phyloP scores from a whole-genome alignment of 306 rosid genomes.

The Cicer yamashitae region DNA sequence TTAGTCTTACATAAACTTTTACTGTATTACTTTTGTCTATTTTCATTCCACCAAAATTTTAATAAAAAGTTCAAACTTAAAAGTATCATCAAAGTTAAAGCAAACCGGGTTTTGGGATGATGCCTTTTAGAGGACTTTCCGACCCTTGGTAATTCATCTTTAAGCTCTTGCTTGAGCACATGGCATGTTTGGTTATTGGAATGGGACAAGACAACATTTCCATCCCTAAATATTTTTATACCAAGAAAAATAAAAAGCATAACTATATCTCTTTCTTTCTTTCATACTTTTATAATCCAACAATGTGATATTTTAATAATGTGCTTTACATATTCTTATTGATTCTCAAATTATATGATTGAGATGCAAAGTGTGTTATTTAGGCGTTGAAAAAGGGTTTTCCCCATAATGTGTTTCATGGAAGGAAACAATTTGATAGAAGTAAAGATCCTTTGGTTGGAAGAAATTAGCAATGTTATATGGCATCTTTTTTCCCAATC shows the following conservation, averaged over 20 bases:
- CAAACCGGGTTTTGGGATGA: not conserved
- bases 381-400: conserved; percentile 2
- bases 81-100: not conserved
- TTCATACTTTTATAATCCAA: not conserved
- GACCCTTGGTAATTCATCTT: not conserved
- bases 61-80: not conserved
- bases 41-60: not conserved
- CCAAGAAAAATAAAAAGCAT: not conserved
- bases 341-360: not conserved
- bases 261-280: not conserved
- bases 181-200: conserved; percentile 2
- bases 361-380: conserved; percentile 3
- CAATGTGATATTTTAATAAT: conserved; percentile 21
- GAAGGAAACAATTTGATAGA: conserved; percentile 1
- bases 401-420: not conserved
- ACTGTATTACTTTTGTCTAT: not conserved
- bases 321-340: not conserved
- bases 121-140: conserved; percentile 4
- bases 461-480: conserved; percentile 1
- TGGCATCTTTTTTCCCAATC: not conserved
- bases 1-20: not conserved
- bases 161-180: not conserved
- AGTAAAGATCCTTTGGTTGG: conserved; percentile 12
- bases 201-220: not conserved
- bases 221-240: not conserved